Base-by-base conservation (phyloP, 2,329 filamentous ascomycete genomes). In the Calonectria multiphialidica region DNA sequence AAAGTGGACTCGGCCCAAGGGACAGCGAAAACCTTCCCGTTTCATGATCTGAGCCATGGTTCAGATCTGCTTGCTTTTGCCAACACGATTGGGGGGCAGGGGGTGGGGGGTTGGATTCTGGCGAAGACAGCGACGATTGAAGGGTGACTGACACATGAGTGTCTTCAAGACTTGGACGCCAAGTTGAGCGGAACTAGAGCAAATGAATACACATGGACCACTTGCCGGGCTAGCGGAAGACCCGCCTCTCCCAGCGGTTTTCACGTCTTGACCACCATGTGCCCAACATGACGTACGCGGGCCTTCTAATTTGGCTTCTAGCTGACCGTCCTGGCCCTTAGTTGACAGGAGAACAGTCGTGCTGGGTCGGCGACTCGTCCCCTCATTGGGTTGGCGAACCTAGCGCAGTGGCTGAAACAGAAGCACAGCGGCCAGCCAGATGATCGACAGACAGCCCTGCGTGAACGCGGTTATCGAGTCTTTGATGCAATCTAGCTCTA, bases 341-440 rank as follows among this genome's bases (percentile, higher is more conserved):
- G 53, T 18, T 23, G 9, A 40, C 53, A n/a, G 21, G 28, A n/a
- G 6, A n/a, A 10, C 21, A 37, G 53, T 18, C n/a, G 6, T 18
- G 53, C 33, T 40, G 53, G 53, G 35, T 40, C 53, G 5, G 23
- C 35, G n/a, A 23, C 35, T 40, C 7, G 12, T 13, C 18, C n/a
- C 21, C 33, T 57, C 35, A 57, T 57, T 37, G 53, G 33, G 53
- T 12, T 18, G 35, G 9, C 5, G 53, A 25, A n/a, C 33, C 33
- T 59, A 59, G 53, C 53, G 53, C 33, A n/a, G 53, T 59, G 53
- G 35, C 53, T 59, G 53, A 59, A 59, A 59, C 53, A 6, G 37
- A 25, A 21, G 21, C 21, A 37, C 35, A 25, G 53, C 35, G 30
- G 53, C 53, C n/a, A n/a, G 23, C 33, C 37, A 37, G 33, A 59